These are phyloP conservation scores for Epichloe baconii DNA, from an alignment of 2,329 filamentous ascomycete species.

Conservation along the genomic window DNA sequence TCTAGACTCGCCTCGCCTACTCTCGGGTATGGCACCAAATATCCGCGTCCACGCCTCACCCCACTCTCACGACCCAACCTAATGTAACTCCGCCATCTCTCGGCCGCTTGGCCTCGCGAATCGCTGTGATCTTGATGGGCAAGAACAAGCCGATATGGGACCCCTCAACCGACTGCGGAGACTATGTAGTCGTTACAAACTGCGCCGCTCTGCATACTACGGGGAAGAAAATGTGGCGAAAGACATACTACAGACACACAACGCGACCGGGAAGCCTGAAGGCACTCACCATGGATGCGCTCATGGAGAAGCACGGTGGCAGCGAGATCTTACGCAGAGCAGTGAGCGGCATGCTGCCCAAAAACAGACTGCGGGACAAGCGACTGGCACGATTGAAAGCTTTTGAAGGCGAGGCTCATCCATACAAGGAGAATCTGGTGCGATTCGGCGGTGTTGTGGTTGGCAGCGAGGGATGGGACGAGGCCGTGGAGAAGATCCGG, in stretches of 20 bases:
- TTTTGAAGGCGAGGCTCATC: slow-evolving; percentile 86
- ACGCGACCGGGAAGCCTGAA: slow-evolving; percentile 80
- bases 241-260: slow-evolving; percentile 90
- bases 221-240: slow-evolving; percentile 84
- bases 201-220: slow-evolving; percentile 80
- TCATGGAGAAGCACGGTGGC: slow-evolving; percentile 91
- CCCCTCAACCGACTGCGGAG: slow-evolving; percentile 94
- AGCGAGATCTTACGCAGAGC: slow-evolving; percentile 83
- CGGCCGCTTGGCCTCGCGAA: slow-evolving; percentile 76
- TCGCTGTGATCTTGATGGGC: slow-evolving; percentile 84
- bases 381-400: slow-evolving; percentile 81
- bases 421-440: slow-evolving; percentile 80
- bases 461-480: slow-evolving; percentile 39
- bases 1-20: slow-evolving; percentile 87
- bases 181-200: slow-evolving; percentile 92
- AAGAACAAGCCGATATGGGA: slow-evolving; percentile 99
- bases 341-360: slow-evolving; percentile 93
- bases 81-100: slow-evolving; percentile 61
- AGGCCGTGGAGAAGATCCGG: slow-evolving; percentile 36
- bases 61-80: slow-evolving; percentile 43
- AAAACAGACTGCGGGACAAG: slow-evolving; percentile 85
- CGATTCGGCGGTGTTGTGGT: slow-evolving; percentile 51
- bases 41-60: slow-evolving; percentile 56
- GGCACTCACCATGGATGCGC: slow-evolving; percentile 82
- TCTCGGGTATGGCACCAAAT: slow-evolving; percentile 85